Conservation (phyloP, 148 eudicot species). For the Fagopyrum homotropicum region DNA sequence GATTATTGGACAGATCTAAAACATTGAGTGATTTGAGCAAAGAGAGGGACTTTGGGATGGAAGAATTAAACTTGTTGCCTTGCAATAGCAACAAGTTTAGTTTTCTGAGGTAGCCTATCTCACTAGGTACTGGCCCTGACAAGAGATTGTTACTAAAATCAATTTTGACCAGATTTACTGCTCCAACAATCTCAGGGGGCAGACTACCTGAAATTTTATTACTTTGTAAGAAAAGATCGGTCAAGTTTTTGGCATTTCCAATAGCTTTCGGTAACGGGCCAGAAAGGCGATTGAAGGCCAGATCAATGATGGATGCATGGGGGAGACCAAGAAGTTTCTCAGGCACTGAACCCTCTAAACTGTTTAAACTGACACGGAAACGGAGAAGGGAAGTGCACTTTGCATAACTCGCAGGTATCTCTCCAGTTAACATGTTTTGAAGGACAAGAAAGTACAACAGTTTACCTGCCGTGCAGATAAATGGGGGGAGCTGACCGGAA, state of each 20-base stretch:
- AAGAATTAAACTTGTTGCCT: slow-evolving; percentile 60
- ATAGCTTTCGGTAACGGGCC: slow-evolving; percentile 46
- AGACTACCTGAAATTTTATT: slow-evolving; percentile 64
- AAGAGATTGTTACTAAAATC: slow-evolving; percentile 69
- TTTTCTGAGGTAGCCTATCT: slow-evolving; percentile 50
- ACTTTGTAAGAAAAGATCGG: slow-evolving; percentile 59
- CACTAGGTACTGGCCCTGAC: slow-evolving; percentile 66
- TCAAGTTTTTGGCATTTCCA: slow-evolving; percentile 52
- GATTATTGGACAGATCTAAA: slow-evolving; percentile 72
- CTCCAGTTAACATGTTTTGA: slow-evolving; percentile 47
- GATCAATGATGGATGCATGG: slow-evolving; percentile 60
- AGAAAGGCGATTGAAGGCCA: slow-evolving; percentile 44
- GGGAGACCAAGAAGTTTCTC: slow-evolving; percentile 59
- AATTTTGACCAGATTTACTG: slow-evolving; percentile 58
- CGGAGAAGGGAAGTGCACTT: slow-evolving; percentile 56
- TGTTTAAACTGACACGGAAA: slow-evolving; percentile 63
- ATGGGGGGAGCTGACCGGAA: slow-evolving; percentile 47
- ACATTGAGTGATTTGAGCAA: slow-evolving; percentile 53
- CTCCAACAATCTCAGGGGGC: slow-evolving; percentile 59
- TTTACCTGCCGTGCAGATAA: slow-evolving; percentile 59
- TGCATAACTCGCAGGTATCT: slow-evolving; percentile 48
- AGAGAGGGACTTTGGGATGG: slow-evolving; percentile 63
- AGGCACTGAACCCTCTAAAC: slow-evolving; percentile 49
- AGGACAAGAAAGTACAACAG: slow-evolving; percentile 59
- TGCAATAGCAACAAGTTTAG: slow-evolving; percentile 56